Conservation (phyloP, 257 asterid genomes). For the Primulina eburnea region DNA sequence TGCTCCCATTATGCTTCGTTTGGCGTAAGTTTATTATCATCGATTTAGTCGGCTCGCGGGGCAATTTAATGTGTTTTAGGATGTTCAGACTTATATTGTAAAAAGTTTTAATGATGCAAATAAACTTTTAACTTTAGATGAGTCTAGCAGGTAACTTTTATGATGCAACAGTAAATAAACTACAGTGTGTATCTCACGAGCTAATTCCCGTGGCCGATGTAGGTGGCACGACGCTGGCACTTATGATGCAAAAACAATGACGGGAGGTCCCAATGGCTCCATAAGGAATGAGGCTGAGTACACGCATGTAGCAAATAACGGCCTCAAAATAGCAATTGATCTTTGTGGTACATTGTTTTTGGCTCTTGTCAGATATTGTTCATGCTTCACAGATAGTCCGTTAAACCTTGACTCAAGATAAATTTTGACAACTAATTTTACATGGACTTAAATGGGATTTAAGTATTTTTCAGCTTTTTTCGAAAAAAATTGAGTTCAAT, state of each 20-base stretch:
- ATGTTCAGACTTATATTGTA: no score
- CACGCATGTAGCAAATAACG: conserved; percentile 60
- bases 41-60: neutral
- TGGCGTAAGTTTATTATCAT: conserved; percentile 36
- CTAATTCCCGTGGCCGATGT: conserved; percentile 19
- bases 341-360: conserved; percentile 52
- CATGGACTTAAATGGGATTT: no score
- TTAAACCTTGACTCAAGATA: no score
- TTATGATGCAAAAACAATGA: conserved; percentile 67
- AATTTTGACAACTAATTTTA: no score
- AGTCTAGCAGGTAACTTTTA: no score
- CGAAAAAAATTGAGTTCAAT: no score
- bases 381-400: no score
- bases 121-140: no score
- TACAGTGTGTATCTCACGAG: neutral
- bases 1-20: conserved; percentile 69
- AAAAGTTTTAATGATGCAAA: no score
- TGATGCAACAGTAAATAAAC: no score
- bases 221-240: conserved; percentile 99
- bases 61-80: no score
- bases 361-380: neutral
- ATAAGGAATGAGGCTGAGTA: conserved; percentile 59
- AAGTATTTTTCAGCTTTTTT: no score
- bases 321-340: conserved; percentile 66
- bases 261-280: conserved; percentile 95